Evolutionary conservation across 768 basidiomycete species (phyloP).

Genomic region (Hygrophorus pudorinus): DNA sequence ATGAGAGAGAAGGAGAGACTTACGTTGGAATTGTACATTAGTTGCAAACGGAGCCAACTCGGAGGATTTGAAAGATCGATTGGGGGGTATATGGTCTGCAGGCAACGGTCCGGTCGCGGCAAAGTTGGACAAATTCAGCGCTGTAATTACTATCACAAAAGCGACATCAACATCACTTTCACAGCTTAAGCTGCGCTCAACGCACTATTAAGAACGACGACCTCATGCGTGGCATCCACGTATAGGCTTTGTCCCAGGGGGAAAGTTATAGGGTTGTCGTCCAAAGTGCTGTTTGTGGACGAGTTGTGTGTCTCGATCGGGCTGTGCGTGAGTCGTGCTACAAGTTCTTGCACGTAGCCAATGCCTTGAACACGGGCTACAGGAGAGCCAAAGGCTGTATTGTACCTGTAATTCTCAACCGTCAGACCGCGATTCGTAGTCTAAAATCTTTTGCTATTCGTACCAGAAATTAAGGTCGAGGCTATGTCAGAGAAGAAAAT

Average conservation of each 20-base stretch:
- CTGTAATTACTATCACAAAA: conserved; percentile 55
- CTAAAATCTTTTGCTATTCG: conserved; percentile 4
- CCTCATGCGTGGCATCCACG: conserved; percentile 87
- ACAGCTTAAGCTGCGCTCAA: not conserved
- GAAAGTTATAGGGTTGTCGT: conserved; percentile 59
- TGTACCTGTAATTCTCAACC: conserved; percentile 37
- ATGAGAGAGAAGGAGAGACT: too few species aligned
- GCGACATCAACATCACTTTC: not conserved
- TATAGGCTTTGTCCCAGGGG: conserved; percentile 66
- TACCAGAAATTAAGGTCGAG: conserved; percentile 61
- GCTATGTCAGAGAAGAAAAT: conserved; percentile 20
- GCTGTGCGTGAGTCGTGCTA: conserved; percentile 74
- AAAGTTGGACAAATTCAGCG: conserved; percentile 72
- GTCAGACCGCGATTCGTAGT: not conserved
- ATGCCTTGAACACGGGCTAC: conserved; percentile 67
- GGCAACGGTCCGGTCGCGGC: conserved; percentile 69
- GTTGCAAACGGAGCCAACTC: conserved; percentile 83
- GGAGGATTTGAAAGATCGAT: conserved; percentile 62
- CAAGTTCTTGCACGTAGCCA: conserved; percentile 74
- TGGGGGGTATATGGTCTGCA: conserved; percentile 53
- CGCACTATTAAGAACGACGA: conserved; percentile 79
- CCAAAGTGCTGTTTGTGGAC: conserved; percentile 76
- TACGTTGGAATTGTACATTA: conserved; percentile 84
- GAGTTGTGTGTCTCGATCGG: conserved; percentile 64
- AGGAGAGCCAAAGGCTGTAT: conserved; percentile 74